These are phyloP conservation scores for Streptanthus diversifolius DNA, from an alignment of 345 rosid genomes.

Conservation along the genomic window DNA sequence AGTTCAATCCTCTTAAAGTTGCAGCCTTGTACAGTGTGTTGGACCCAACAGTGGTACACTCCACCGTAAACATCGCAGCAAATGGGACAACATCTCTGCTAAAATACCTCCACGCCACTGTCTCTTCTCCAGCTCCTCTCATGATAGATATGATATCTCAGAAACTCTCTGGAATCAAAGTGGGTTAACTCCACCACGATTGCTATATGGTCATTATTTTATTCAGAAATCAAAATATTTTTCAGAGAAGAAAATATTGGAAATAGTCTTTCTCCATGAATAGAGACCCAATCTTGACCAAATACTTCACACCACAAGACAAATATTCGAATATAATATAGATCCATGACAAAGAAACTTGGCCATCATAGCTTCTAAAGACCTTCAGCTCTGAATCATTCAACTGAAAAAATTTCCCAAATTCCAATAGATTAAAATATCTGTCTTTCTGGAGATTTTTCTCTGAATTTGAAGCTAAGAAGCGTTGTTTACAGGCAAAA, in stretches of 20 bases:
- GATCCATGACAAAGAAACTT: too few relatives aligned
- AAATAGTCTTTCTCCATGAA: neutral
- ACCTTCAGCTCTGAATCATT: too few relatives aligned
- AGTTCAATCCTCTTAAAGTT: conserved; percentile 50
- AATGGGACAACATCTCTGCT: conserved; percentile 29
- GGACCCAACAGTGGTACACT: conserved; percentile 44
- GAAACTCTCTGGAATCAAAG: neutral
- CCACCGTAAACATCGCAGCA: conserved; percentile 46
- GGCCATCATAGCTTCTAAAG: too few relatives aligned
- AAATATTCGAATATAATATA: neutral
- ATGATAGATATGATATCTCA: neutral
- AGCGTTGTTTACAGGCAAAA: too few relatives aligned
- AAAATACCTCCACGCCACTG: conserved; percentile 10
- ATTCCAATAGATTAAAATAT: too few relatives aligned
- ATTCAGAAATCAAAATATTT: neutral
- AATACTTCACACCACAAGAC: too few relatives aligned
- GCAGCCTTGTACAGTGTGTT: conserved; percentile 42
- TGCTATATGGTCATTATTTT: neutral
- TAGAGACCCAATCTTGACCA: too few relatives aligned
- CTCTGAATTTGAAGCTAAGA: too few relatives aligned
- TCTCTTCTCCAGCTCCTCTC: neutral
- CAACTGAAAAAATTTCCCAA: too few relatives aligned
- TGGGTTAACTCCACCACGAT: neutral
- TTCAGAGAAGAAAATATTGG: neutral
- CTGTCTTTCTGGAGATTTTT: too few relatives aligned